Evolutionary conservation across 805 yeast genomes (phyloP), one percentile per base, ranked within the genome.

Genomic region (Yarrowia osloensis): DNA sequence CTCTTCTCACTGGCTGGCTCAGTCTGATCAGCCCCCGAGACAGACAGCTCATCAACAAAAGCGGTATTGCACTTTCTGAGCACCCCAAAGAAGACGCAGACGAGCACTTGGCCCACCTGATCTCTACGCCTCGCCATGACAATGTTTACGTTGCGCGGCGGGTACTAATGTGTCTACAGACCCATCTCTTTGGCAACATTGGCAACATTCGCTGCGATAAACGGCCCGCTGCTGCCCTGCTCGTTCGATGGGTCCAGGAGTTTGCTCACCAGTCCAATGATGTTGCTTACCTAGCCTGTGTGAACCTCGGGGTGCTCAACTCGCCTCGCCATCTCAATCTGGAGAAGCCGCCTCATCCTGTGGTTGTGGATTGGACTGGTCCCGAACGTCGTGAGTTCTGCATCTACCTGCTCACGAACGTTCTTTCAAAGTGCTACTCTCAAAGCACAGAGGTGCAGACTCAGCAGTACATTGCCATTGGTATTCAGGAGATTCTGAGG

Each of bases 361-460:
- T 61, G 31, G 66, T 61, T 17, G 54, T 44, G 33, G 44, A 61
- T 17, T 61, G 66, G 66, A 19, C 28, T 44, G 66, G 66, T 0
- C 54, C 54, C n/a, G 54, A 44, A 9, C 42, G 52, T 8, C 54
- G 54, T 44, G 42, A 26, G 24, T 91, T 94, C 72, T 80, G 91
- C 35, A 79, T 85, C 3, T 81, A 82, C 71, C 85, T 93, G 59
- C 79, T 93, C 37, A 88, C 90, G 68, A 82, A 84, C 66, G 81
- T 85, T 68, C 80, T 95, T n/a, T 88, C 93, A 9, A 91, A 90
- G 37, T 86, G 91, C 0, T 93, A 92, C 76, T 88, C 96, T 86
- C 92, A 97, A 0, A 88, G 97, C 1, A 89, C 88, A 37, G 92
- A 92, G 73, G 97, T 98, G 0, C 84, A 85, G 24, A 85, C 86